Evolutionary conservation across 768 basidiomycete species (phyloP).

Genomic region (Hericium alpestre): DNA sequence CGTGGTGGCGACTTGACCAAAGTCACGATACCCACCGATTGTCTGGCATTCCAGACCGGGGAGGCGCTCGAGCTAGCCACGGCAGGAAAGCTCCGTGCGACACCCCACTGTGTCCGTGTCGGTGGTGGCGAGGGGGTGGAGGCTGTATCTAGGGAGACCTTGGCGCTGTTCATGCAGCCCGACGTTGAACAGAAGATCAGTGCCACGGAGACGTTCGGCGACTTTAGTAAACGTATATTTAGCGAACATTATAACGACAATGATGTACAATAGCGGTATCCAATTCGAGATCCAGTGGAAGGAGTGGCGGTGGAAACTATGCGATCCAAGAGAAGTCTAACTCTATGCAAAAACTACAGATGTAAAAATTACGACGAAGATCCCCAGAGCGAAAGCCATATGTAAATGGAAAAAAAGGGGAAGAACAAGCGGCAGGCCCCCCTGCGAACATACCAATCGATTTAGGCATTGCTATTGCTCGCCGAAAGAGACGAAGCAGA

Average conservation of each 20-base stretch:
- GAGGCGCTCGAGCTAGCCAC: slow-evolving; percentile 91
- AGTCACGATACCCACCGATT: slow-evolving; percentile 76
- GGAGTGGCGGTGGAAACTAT: too few relatives aligned
- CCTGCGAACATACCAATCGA: too few relatives aligned
- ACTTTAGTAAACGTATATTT: slow-evolving; percentile 80
- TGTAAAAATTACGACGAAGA: background rate
- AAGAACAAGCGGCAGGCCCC: background rate
- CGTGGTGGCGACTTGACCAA: slow-evolving; percentile 70
- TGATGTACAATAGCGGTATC: slow-evolving; percentile 5
- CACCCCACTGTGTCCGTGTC: slow-evolving; percentile 88
- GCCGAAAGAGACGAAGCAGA: slow-evolving; percentile 8
- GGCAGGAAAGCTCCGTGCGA: slow-evolving; percentile 69
- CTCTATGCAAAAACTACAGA: background rate
- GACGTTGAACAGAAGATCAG: slow-evolving; percentile 70
- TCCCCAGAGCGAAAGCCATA: background rate
- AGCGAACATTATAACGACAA: slow-evolving; percentile 40
- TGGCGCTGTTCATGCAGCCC: slow-evolving; percentile 85
- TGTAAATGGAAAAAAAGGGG: background rate
- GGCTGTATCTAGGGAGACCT: slow-evolving; percentile 72
- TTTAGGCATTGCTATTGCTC: background rate
- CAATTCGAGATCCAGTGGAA: background rate
- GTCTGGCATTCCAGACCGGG: slow-evolving; percentile 93
- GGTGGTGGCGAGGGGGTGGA: slow-evolving; percentile 37
- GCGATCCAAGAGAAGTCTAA: background rate
- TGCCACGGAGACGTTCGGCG: slow-evolving; percentile 67